Evolutionary conservation across 768 basidiomycete genomes (phyloP).

Genomic region (Royoungia palumana): DNA sequence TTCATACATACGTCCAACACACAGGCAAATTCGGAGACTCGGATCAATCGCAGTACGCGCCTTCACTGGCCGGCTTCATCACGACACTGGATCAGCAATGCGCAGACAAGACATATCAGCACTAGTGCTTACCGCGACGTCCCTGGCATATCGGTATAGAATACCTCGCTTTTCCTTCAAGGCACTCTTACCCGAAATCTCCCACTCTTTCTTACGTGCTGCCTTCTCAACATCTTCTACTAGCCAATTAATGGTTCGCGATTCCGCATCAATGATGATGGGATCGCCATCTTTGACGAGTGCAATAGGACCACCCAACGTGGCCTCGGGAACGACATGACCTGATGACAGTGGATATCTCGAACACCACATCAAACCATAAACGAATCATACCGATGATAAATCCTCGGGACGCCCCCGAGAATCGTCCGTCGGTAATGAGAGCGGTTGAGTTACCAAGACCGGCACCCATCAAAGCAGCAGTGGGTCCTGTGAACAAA

Average conservation of each 20-base stretch:
- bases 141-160: constrained; percentile 76
- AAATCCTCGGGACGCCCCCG: constrained; percentile 72
- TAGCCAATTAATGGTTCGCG: constrained; percentile 65
- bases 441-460: constrained; percentile 74
- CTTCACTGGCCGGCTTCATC: constrained; percentile 72
- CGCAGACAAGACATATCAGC: neutral
- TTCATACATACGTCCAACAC: constrained; percentile 3
- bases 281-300: constrained; percentile 80
- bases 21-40: neutral
- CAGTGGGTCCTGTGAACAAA: constrained; percentile 59
- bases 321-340: constrained; percentile 63
- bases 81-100: constrained; percentile 9
- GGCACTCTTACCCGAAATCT: constrained; percentile 57
- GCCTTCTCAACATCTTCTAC: constrained; percentile 66
- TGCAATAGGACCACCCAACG: constrained; percentile 82
- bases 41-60: constrained; percentile 75
- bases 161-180: constrained; percentile 73
- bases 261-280: constrained; percentile 70
- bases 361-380: constrained; percentile 16
- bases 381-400: constrained; percentile 43
- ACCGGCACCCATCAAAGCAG: constrained; percentile 81
- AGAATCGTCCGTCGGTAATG: constrained; percentile 89
- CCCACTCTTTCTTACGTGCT: constrained; percentile 63
- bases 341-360: constrained; percentile 46
- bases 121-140: constrained; percentile 75